phyloP scores from a whole-genome alignment of 1,284 basidiomycete genomes.

The Mycena sp. region DNA sequence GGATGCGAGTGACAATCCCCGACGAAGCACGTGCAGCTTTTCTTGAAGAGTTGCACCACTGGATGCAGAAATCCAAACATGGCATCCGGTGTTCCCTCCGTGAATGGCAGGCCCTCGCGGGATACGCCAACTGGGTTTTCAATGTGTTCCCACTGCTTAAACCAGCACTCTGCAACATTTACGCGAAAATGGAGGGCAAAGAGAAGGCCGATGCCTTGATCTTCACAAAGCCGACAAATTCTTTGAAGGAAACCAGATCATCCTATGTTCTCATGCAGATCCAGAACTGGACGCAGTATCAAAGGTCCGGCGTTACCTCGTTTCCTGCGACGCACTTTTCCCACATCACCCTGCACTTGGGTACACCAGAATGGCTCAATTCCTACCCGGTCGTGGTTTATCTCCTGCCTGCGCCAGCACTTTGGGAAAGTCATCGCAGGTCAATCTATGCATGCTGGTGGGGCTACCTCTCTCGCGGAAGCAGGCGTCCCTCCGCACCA shows the following conservation, averaged over 20 bases:
- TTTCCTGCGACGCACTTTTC: slow-evolving; percentile 32
- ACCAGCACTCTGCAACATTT: slow-evolving; percentile 35
- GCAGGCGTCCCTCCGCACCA: slow-evolving; percentile 25
- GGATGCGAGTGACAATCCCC: slow-evolving; percentile 36
- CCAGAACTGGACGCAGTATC: slow-evolving; percentile 19
- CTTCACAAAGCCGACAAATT: slow-evolving; percentile 43
- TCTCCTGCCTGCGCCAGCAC: slow-evolving; percentile 6
- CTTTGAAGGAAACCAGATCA: slow-evolving; percentile 33
- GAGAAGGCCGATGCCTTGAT: neutral
- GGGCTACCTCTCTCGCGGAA: slow-evolving; percentile 32
- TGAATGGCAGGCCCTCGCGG: slow-evolving; percentile 42
- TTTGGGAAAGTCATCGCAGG: slow-evolving; percentile 26
- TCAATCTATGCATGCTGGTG: slow-evolving; percentile 34
- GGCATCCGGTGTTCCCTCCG: slow-evolving; percentile 21
- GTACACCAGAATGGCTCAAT: slow-evolving; percentile 26
- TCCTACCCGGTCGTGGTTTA: slow-evolving; percentile 34
- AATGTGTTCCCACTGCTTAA: slow-evolving; percentile 42
- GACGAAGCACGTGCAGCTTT: slow-evolving; percentile 17
- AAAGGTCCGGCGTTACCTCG: slow-evolving; percentile 31
- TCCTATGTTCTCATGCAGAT: slow-evolving; percentile 10
- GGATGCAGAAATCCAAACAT: neutral
- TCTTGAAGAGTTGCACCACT: slow-evolving; percentile 15
- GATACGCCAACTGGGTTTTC: slow-evolving; percentile 44
- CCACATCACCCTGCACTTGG: slow-evolving; percentile 31
- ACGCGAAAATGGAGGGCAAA: slow-evolving; percentile 18